Percentiles rank a stretch among this genome's conserved stretches.
phyloP scores from a whole-genome alignment of 164 flowering plant genomes.

The Sedum album region DNA sequence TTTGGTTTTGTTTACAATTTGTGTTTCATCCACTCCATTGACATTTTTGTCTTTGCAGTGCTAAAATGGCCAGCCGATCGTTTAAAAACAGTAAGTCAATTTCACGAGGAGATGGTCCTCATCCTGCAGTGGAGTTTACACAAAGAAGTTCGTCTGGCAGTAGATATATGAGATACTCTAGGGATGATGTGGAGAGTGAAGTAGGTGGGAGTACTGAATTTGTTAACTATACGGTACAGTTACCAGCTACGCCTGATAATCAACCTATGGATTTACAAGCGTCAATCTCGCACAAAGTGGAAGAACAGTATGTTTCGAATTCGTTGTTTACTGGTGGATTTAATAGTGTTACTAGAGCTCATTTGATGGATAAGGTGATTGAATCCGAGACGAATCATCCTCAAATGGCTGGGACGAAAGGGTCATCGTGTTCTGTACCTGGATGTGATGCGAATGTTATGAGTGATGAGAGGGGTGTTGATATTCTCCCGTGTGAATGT shows the following conservation, averaged over 20 bases:
- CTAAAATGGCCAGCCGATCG: neutral
- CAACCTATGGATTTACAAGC: constrained; percentile 11
- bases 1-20: neutral
- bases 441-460: constrained; percentile 24
- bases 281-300: constrained; percentile 9
- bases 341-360: constrained; percentile 24
- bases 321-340: constrained; percentile 31
- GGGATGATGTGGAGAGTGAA: constrained; percentile 58
- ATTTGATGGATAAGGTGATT: constrained; percentile 22
- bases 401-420: constrained; percentile 20
- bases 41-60: too few relatives aligned
- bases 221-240: constrained; percentile 23
- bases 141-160: constrained; percentile 51
- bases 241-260: constrained; percentile 30
- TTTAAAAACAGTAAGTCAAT: neutral
- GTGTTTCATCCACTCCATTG: neutral
- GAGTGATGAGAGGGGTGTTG: constrained; percentile 22
- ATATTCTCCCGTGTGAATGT: constrained; percentile 25
- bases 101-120: neutral
- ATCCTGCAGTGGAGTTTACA: constrained; percentile 31
- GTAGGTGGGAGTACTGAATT: constrained; percentile 27
- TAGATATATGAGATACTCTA: constrained; percentile 34
- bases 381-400: constrained; percentile 19
- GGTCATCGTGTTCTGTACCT: constrained; percentile 20
- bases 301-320: constrained; percentile 17